Evolutionary conservation across 2,329 filamentous ascomycete species (phyloP).

Genomic region (Penicillium palitans): DNA sequence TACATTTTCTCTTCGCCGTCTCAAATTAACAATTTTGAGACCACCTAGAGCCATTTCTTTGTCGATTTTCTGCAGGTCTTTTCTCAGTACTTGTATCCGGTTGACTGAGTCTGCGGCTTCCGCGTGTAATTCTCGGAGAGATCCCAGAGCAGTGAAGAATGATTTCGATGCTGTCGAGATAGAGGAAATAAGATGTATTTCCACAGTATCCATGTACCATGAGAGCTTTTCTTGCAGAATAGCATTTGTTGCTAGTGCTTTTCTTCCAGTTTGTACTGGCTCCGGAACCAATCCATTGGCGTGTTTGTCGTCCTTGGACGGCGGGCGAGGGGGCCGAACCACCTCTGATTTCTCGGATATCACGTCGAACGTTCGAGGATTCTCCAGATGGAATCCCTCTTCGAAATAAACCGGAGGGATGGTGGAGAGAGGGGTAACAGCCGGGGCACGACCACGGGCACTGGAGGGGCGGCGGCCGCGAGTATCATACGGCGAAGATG

Average conservation of each 20-base stretch:
- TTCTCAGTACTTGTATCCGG: conserved; percentile 76
- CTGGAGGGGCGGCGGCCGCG: conserved; percentile 55
- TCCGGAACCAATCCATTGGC: conserved; percentile 60
- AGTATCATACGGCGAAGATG: conserved; percentile 49
- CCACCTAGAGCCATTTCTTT: conserved; percentile 83
- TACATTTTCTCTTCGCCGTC: conserved; percentile 79
- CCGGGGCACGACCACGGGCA: conserved; percentile 61
- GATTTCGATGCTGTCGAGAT: conserved; percentile 95
- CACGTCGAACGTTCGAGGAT: conserved; percentile 92
- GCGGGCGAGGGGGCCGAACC: conserved; percentile 65
- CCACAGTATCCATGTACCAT: conserved; percentile 99
- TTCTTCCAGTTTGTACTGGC: conserved; percentile 62
- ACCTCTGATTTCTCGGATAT: conserved; percentile 96
- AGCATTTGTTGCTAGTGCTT: conserved; percentile 90
- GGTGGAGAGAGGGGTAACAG: conserved; percentile 81
- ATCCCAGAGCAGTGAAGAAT: conserved; percentile 92
- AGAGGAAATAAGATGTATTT: conserved; percentile 92
- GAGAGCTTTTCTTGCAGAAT: conserved; percentile 97
- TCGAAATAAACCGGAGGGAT: conserved; percentile 95
- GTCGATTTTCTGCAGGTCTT: conserved; percentile 78
- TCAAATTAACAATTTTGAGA: conserved; percentile 79
- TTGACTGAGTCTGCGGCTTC: conserved; percentile 90
- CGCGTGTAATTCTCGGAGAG: conserved; percentile 82
- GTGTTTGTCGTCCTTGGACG: conserved; percentile 54
- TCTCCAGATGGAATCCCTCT: conserved; percentile 90